Evolutionary conservation across 2,329 filamentous ascomycete genomes (phyloP).

Genomic region (Exophiala alcalophila): DNA sequence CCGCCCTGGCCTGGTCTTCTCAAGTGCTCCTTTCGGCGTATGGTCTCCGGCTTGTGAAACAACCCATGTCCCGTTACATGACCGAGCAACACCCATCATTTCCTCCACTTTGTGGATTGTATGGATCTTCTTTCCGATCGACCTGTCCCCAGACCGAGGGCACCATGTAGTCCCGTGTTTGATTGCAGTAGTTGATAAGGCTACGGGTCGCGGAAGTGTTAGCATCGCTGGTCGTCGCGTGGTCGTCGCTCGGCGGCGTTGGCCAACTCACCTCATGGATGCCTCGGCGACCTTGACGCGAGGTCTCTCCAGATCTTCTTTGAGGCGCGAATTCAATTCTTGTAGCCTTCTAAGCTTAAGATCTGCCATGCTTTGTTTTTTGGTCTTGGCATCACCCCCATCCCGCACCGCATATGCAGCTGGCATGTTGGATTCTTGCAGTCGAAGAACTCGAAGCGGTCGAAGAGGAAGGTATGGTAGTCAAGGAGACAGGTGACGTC

Average conservation of each 20-base stretch:
- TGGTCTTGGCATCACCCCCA: slow-evolving; percentile 70
- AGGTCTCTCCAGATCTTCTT: slow-evolving; percentile 92
- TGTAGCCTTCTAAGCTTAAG: slow-evolving; percentile 94
- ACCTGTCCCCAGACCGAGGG: slow-evolving; percentile 94
- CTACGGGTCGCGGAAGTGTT: slow-evolving; percentile 53
- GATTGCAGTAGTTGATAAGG: slow-evolving; percentile 96
- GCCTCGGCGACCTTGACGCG: slow-evolving; percentile 95
- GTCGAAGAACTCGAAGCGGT: slow-evolving; percentile 15
- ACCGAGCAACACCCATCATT: slow-evolving; percentile 83
- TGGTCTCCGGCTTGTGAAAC: slow-evolving; percentile 1
- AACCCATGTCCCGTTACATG: slow-evolving; percentile 61
- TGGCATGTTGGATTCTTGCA: slow-evolving; percentile 48
- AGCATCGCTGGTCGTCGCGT: slow-evolving; percentile 1
- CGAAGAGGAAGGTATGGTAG: slow-evolving; percentile 21
- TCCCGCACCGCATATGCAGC: slow-evolving; percentile 64
- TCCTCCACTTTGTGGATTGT: slow-evolving; percentile 81
- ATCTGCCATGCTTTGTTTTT: slow-evolving; percentile 99
- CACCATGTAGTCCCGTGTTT: slow-evolving; percentile 98
- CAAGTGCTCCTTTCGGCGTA: slow-evolving; percentile 4
- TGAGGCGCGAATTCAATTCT: slow-evolving; percentile 91
- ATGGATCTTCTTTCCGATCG: slow-evolving; percentile 95
- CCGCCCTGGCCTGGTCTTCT: slow-evolving; percentile 3
- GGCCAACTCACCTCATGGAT: slow-evolving; percentile 67
- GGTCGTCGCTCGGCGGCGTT: not conserved
- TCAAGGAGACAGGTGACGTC: slow-evolving; percentile 11